Conservation (phyloP, 306 rosid species). For the Rubus idaeus region DNA sequence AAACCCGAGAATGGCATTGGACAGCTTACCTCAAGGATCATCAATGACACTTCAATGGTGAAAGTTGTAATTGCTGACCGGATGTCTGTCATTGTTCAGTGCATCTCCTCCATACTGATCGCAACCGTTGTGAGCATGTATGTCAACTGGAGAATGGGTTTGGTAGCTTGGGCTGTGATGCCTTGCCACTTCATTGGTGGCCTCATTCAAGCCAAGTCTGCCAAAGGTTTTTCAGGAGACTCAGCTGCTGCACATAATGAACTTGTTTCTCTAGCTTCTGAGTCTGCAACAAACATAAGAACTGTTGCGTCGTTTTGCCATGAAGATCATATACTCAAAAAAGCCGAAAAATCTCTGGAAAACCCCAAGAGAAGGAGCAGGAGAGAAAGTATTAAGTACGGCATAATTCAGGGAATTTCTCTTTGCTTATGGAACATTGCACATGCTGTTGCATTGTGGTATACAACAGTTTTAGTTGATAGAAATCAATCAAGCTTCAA, state of each 20-base stretch:
- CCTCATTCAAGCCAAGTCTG: conserved; percentile 84
- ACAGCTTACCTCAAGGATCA: conserved; percentile 69
- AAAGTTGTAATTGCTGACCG: conserved; percentile 80
- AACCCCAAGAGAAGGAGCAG: conserved; percentile 61
- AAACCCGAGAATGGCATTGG: conserved; percentile 72
- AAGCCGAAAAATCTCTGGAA: conserved; percentile 59
- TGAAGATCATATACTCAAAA: conserved; percentile 63
- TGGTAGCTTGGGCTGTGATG: conserved; percentile 97
- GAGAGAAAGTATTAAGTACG: conserved; percentile 71
- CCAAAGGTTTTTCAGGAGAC: conserved; percentile 85
- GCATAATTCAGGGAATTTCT: conserved; percentile 74
- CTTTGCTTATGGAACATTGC: conserved; percentile 91
- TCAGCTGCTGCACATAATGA: conserved; percentile 66
- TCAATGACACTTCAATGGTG: conserved; percentile 74
- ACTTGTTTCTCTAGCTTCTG: conserved; percentile 70
- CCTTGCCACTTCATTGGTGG: conserved; percentile 98
- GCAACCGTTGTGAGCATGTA: conserved; percentile 76
- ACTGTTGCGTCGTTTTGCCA: conserved; percentile 85
- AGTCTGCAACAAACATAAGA: conserved; percentile 77
- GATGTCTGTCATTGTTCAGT: conserved; percentile 85
- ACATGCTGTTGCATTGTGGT: conserved; percentile 91
- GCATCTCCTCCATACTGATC: conserved; percentile 77
- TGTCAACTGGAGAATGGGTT: conserved; percentile 84
- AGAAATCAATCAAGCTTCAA: conserved; percentile 55
- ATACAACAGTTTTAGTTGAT: conserved; percentile 67